Conservation (phyloP, 768 basidiomycete species). For the Leccinum pellstonianum region DNA sequence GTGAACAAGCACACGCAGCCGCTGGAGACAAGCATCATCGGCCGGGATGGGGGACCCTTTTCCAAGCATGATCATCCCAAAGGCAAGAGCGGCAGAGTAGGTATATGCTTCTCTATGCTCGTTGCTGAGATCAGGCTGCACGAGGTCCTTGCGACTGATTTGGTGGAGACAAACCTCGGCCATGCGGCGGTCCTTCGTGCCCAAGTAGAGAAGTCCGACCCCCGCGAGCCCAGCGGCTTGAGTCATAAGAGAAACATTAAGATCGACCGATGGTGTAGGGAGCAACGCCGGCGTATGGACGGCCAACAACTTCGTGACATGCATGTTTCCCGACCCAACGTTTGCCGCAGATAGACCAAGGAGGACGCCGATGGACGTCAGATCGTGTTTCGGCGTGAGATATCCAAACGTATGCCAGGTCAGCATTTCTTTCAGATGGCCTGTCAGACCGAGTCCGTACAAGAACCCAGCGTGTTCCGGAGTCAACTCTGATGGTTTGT, state of each 20-base stretch:
- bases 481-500: constrained; percentile 86
- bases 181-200: constrained; percentile 84
- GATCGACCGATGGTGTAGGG: constrained; percentile 80
- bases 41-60: constrained; percentile 77
- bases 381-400: constrained; percentile 93
- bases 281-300: constrained; percentile 93
- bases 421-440: constrained; percentile 84
- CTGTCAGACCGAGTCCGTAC: constrained; percentile 87
- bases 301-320: constrained; percentile 87
- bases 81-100: constrained; percentile 82
- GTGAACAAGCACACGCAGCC: constrained; percentile 72
- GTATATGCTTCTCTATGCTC: constrained; percentile 94
- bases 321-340: constrained; percentile 78
- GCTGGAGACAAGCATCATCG: constrained; percentile 65
- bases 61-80: constrained; percentile 96
- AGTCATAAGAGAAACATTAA: constrained; percentile 87
- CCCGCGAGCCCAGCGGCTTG: constrained; percentile 84
- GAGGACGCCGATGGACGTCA: constrained; percentile 90
- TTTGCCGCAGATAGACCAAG: constrained; percentile 93
- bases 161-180: constrained; percentile 89
- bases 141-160: constrained; percentile 73
- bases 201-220: constrained; percentile 87
- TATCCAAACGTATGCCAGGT: constrained; percentile 97
- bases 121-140: constrained; percentile 78
- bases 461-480: constrained; percentile 97